These are phyloP conservation scores for Harringtonia lauricola DNA, from an alignment of 2,329 filamentous ascomycete genomes.

Conservation along the genomic window DNA sequence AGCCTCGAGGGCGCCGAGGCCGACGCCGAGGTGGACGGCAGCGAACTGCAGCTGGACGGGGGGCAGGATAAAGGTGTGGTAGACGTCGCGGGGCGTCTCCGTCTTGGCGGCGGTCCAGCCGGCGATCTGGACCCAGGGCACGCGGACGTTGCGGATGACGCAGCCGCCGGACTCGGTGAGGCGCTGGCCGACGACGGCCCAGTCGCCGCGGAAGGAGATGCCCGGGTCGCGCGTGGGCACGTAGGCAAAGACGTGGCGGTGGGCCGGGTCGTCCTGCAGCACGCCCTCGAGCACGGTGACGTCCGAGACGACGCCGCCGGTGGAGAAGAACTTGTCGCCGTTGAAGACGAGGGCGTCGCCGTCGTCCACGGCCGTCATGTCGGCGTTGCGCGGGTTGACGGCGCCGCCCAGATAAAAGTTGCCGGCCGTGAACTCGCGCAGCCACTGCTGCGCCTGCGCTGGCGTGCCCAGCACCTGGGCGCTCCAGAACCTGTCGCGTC, in stretches of 20 bases:
- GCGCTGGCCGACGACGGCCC: background rate
- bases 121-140: background rate
- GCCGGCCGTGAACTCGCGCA: background rate
- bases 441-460: background rate
- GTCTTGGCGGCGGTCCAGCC: background rate
- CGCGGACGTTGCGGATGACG: background rate
- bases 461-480: background rate
- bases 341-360: background rate
- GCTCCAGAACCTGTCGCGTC: too few species aligned
- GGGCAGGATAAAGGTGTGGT: background rate
- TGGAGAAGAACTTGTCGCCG: background rate
- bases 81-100: background rate
- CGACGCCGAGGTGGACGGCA: background rate
- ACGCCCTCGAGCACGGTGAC: background rate
- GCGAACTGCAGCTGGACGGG: background rate
- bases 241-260: background rate
- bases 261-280: background rate
- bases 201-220: background rate
- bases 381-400: background rate
- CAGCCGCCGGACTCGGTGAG: background rate
- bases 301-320: background rate
- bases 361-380: background rate
- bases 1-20: background rate
- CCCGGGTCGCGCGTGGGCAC: background rate
- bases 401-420: background rate